Base-by-base conservation (phyloP, 2,329 filamentous ascomycete species). In the Hypoxylon sp. region DNA sequence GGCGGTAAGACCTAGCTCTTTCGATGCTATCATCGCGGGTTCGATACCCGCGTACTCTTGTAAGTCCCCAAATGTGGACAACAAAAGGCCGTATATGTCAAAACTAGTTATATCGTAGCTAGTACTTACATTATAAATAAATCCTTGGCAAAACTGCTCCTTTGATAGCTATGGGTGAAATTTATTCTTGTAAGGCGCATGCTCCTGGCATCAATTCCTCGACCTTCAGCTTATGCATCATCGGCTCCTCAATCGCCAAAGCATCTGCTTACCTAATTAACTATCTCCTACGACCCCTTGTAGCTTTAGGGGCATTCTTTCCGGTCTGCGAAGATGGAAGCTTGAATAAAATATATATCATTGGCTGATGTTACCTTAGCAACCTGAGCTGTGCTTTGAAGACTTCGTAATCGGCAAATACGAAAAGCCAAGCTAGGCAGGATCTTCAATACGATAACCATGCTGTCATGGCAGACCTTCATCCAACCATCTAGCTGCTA, bases 391-490 rank as follows among this genome's bases (percentile, higher is more conserved):
- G 22, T 29, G 33, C n/a, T 24, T 55, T 33, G 24, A 24, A 22
- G 24, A 29, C 33, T 26, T 67, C 44, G 53, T 62, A 63, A 68
- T 72, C 58, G 59, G 46, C 64, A 57, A 69, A 68, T 68, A 68
- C 59, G 56, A 61, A 59, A 59, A 56, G 68, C 68, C 67, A 70
- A 70, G 60, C 35, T 33, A 51, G 48, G 56, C 44, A 66, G 46
- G 65, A 69, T 60, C 54, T 56, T 69, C 63, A 56, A 65, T 56
- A 33, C 53, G 50, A 53, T 19, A 46, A 42, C 50, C 13, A 24
- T 37, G 63, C 50, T 63, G 48, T 33, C 53, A 59, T 59, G 66
- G 62, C 66, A 66, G 59, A 51, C 52, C 62, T 50, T 55, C 35
- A 59, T 56, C 62, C 62, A 65, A 68, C 53, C 62, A 66, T 47